Conservation (phyloP, 2,329 filamentous ascomycete species). For the Monilinia vaccinii-corymbosi region DNA sequence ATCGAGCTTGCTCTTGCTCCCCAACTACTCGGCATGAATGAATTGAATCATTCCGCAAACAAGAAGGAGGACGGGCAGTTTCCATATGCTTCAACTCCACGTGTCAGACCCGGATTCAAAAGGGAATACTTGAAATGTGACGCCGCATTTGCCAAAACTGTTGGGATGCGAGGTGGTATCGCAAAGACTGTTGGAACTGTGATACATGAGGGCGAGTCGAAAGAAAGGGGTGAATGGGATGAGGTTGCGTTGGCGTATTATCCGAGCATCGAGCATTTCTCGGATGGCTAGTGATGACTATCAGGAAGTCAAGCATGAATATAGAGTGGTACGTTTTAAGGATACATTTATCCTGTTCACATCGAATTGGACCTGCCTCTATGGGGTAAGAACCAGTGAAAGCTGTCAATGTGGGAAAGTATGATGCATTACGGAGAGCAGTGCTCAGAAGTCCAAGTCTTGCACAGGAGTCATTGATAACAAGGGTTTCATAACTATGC, state of each 20-base stretch:
- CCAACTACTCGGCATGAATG: slow-evolving; percentile 34
- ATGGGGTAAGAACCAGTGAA: not conserved
- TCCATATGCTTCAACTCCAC: too few relatives aligned
- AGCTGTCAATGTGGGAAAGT: not conserved
- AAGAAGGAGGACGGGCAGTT: too few relatives aligned
- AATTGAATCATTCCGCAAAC: too few relatives aligned
- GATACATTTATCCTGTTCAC: slow-evolving; percentile 47
- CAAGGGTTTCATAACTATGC: not conserved
- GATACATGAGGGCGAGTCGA: slow-evolving; percentile 31
- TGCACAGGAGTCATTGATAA: not conserved
- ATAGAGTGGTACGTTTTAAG: slow-evolving; percentile 40
- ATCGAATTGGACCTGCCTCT: slow-evolving; percentile 33
- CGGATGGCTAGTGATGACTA: slow-evolving; percentile 47
- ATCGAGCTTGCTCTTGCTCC: too few relatives aligned
- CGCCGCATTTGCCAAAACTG: slow-evolving; percentile 38
- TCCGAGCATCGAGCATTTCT: slow-evolving; percentile 51
- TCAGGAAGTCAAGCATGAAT: slow-evolving; percentile 46
- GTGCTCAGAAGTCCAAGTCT: too few relatives aligned
- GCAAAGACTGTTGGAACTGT: slow-evolving; percentile 56
- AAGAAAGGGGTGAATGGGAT: slow-evolving; percentile 38
- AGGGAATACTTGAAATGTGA: slow-evolving; percentile 49
- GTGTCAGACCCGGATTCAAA: slow-evolving; percentile 33
- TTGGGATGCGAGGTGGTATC: slow-evolving; percentile 46
- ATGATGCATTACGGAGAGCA: too few relatives aligned
- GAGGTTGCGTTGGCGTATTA: slow-evolving; percentile 58